Base-by-base conservation (phyloP, 2,329 filamentous ascomycete species). In the Cladosporium oxysporum region DNA sequence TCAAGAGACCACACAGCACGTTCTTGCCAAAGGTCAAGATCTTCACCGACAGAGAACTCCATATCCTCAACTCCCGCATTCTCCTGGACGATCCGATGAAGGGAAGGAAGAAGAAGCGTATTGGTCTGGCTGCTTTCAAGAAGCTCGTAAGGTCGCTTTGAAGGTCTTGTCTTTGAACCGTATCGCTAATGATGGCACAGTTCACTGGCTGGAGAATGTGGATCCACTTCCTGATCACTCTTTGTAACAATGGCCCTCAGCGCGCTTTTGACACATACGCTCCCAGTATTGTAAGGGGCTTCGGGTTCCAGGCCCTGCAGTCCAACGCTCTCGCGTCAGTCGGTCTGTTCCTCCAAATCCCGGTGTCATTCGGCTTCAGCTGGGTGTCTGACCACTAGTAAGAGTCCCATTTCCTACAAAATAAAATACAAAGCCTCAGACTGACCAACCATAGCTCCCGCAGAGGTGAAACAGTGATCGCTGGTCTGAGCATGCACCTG, bases 401-500 rank as follows among this genome's bases (percentile, higher is more conserved):
- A 78, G 82, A 35, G 5, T 1, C 77, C 49, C 21, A 5, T 29
- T 35, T 28, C 16, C 28, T 11, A 21, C 3, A 21, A 18, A 21
- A 47, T 35, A 35, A 14, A 14, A 4, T 12, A 35, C 14, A 53
- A 31, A 11, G 14, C 28, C 50, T 11, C 50, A 53, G 14, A n/a
- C 50, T 53, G 29, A 55, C 52, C 28, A 1, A n/a, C 11, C 11
- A 0, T 44, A 83, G 79, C 66, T 79, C 84, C 70, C 78, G 76
- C 37, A 81, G 84, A 58, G 83, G 83, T 10, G 82, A 84, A 68
- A 85, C 83, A 0, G 83, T 85, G 64, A 83, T 85, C 58, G 75
- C 76, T 1, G 83, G 82, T 28, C 70, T 86, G 29, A 79, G 73
- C 64, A 78, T 78, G 69, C 81, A 85, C 65, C 69, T 85, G 31